Percentiles rank a stretch among this genome's conserved stretches.
Evolutionary conservation across 768 basidiomycete species (phyloP).

Genomic region (Harrya chromipes): DNA sequence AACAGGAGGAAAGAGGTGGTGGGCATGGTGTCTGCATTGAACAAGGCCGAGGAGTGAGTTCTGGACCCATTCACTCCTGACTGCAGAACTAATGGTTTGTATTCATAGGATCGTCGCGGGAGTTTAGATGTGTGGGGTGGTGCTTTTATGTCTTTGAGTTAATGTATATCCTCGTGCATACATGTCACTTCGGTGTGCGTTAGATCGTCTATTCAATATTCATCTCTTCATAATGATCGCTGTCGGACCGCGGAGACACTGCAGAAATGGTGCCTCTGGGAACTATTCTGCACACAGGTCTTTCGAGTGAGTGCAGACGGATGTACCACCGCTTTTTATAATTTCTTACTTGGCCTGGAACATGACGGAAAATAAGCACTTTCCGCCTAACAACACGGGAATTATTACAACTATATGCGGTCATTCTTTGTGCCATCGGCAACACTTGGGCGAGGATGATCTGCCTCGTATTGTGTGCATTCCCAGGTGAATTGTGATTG

Average conservation of each 20-base stretch:
- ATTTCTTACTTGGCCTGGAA: too few relatives aligned
- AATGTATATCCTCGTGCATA: conserved; percentile 29
- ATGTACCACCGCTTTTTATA: too few relatives aligned
- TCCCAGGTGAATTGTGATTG: not conserved
- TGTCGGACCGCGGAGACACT: not conserved
- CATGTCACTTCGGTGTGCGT: conserved; percentile 18
- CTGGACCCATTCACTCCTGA: not conserved
- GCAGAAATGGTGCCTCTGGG: not conserved
- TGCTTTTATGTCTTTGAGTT: conserved; percentile 15
- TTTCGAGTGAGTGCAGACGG: too few relatives aligned
- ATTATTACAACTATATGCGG: conserved; percentile 37
- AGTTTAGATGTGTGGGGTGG: conserved; percentile 37
- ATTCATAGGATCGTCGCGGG: conserved; percentile 58
- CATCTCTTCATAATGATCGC: conserved; percentile 2
- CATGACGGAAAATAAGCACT: conserved; percentile 53
- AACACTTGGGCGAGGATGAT: too few relatives aligned
- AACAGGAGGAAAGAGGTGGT: conserved; percentile 91
- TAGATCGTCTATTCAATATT: conserved; percentile 20
- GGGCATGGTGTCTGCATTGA: conserved; percentile 89
- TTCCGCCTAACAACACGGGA: conserved; percentile 53
- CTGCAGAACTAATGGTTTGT: conserved; percentile 10
- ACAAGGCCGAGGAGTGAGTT: conserved; percentile 98
- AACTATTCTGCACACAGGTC: not conserved
- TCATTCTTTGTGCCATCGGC: too few relatives aligned
- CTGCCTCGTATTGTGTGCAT: not conserved